Conservation (phyloP, 805 yeast genomes). For the Tetrapisispora arboricola region DNA sequence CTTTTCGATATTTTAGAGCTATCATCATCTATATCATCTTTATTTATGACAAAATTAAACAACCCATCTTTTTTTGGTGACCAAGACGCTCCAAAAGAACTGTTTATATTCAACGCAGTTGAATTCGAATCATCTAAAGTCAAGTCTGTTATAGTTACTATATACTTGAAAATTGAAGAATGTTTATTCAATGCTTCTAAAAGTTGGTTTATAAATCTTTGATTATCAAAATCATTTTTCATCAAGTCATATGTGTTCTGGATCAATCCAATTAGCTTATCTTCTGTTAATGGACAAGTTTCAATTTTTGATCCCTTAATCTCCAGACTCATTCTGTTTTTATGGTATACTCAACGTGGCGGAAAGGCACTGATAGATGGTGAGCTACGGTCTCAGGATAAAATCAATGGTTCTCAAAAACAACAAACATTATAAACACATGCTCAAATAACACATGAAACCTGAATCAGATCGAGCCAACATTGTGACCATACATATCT, state of each 20-base stretch:
- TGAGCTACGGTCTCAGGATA: too few relatives aligned
- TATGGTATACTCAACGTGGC: too few relatives aligned
- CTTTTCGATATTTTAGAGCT: slow-evolving; percentile 6
- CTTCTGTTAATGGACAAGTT: slow-evolving; percentile 15
- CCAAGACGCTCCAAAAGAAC: slow-evolving; percentile 47
- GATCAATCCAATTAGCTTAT: slow-evolving; percentile 13
- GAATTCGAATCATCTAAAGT: slow-evolving; percentile 9
- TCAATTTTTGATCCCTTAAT: slow-evolving; percentile 10
- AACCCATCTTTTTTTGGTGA: slow-evolving; percentile 47
- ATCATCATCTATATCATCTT: slow-evolving; percentile 13
- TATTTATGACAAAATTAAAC: slow-evolving; percentile 25
- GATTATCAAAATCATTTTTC: slow-evolving; percentile 3
- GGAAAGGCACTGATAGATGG: too few relatives aligned
- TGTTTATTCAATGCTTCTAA: slow-evolving; percentile 31
- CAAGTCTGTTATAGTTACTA: slow-evolving; percentile 37
- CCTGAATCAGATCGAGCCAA: too few relatives aligned
- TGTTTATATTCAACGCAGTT: slow-evolving; percentile 17
- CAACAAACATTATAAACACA: too few relatives aligned
- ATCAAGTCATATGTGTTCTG: slow-evolving; percentile 6
- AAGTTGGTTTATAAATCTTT: slow-evolving; percentile 25
- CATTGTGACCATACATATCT: too few relatives aligned
- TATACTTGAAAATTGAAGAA: slow-evolving; percentile 48
- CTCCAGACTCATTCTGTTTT: slow-evolving; percentile 8
- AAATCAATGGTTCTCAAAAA: too few relatives aligned
- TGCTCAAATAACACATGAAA: too few relatives aligned